These are phyloP conservation scores for Cyberlindnera lachancei DNA, from an alignment of 805 yeast species.

Conservation along the genomic window DNA sequence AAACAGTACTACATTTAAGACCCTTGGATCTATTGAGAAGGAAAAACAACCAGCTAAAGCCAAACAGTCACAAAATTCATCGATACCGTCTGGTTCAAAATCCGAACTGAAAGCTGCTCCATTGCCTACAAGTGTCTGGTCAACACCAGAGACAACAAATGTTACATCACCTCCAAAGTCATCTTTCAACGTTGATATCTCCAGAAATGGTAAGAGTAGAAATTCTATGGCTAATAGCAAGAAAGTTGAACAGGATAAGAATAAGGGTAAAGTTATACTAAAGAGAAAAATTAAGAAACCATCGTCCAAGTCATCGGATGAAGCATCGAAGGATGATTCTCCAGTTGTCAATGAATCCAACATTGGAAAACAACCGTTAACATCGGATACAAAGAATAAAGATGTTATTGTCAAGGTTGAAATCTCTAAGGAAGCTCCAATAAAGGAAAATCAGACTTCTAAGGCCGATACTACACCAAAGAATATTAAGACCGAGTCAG, in stretches of 20 bases:
- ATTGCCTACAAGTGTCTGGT: slow-evolving; percentile 12
- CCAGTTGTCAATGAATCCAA: background rate
- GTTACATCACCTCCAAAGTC: slow-evolving; percentile 12
- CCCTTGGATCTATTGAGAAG: slow-evolving; percentile 15
- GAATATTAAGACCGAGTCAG: too few species aligned
- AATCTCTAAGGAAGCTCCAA: too few species aligned
- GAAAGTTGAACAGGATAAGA: slow-evolving; percentile 1
- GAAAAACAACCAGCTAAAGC: background rate
- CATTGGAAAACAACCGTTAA: background rate
- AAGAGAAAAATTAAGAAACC: slow-evolving; percentile 8
- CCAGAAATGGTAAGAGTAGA: slow-evolving; percentile 3
- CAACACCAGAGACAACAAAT: slow-evolving; percentile 2
- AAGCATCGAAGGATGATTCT: background rate
- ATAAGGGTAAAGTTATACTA: slow-evolving; percentile 9
- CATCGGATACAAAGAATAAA: too few species aligned
- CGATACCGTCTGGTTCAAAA: too few species aligned
- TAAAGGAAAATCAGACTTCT: too few species aligned
- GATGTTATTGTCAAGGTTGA: too few species aligned
- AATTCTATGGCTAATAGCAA: too few species aligned
- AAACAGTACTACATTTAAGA: slow-evolving; percentile 34
- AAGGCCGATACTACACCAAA: too few species aligned
- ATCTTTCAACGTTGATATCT: slow-evolving; percentile 4
- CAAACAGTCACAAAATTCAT: slow-evolving; percentile 1
- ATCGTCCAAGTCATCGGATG: background rate
- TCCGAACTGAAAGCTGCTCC: slow-evolving; percentile 11